Base-by-base conservation (phyloP, 2,329 filamentous ascomycete genomes). In the Fusarium buxicola region DNA sequence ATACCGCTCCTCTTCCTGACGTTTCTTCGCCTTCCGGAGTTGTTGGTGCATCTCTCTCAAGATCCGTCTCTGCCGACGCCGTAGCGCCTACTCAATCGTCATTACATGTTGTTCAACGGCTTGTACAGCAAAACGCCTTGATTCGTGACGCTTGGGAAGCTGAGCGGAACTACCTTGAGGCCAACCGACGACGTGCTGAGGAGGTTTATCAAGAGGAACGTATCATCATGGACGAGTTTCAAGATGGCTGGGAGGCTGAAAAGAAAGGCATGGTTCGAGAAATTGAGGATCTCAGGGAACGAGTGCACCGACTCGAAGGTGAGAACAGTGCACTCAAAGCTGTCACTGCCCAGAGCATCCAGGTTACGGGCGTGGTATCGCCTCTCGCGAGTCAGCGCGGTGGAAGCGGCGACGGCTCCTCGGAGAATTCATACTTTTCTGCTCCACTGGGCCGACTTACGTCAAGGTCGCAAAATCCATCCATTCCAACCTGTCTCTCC, bases 131-230 rank as follows among this genome's bases (percentile, higher is more conserved):
- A 62, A 80, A 80, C 61, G 67, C 72, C 28, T 66, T 76, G 25
- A 80, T 81, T 35, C 74, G 79, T 21, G 81, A 83, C 55, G 81
- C 79, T 16, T 84, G 82, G 82, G 81, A 83, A 65, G 80, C 80
- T 9, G 83, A 86, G 69, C 80, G 83, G 30, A 80, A 79, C 45
- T 79, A 84, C 53, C 75, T 86, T 53, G 83, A 86, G 66, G 82
- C 82, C 7, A 84, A 82, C 60, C 80, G 83, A 10, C 78, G 79
- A 40, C 80, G 82, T 12, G 83, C 81, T 5, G 84, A 85, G 63
- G 81, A 84, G 68, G 80, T 85, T n/a, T 85, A 85, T 66, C 80
- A 80, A 60, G 82, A 84, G 63, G 83, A 86, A 66, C 80, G 82
- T 8, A 75, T 75, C 45, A 77, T 85, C 53, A 84, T 85, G 80